Base-by-base conservation (phyloP, 148 eudicot species). In the Rhododendron vialii region DNA sequence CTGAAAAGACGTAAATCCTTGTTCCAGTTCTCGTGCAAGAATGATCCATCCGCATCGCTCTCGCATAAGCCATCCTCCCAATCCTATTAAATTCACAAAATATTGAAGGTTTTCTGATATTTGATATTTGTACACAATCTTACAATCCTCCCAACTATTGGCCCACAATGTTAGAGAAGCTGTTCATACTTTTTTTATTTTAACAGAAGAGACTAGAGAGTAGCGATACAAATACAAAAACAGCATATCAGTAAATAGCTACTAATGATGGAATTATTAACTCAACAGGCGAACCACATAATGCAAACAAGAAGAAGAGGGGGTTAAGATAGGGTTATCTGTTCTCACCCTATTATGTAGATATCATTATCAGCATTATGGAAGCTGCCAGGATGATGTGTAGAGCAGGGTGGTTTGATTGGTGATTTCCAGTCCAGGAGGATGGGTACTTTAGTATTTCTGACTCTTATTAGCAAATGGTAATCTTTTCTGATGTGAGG, bases 61-160 rank as follows among this genome's bases (percentile, higher is more conserved):
- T 96, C 99, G 84, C 95, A 92, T 80, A 96, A 87, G 85, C 99
- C 99, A 92, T 94, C 94, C 88, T 95, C 99, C 99, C 99, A 96
- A 53, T 96, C 99, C 99, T 96, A 82, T 51, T 35, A 85, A 33
- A 86, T 43, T 38, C 57, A 69, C 36, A 77, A 61, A 82, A 12
- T 17, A 76, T 82, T 86, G 8, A 9, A 73, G 57, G 45, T 41
- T 41, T 41, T 41, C 8, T 41, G 45, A 41, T 41, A 41, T 41
- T 41, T 41, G 45, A 41, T 78, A 22, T 36, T 78, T 47, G 13
- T 24, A 9, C 4, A 36, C 26, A 77, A 45, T 45, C 50, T 24
- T 9, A 22, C 48, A 43, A 38, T 41, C 30, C 51, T 43, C 26
- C 13, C 15, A 10, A 22, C n/a, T 22, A 78, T 13, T 78, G 51